These are phyloP conservation scores for Graphilbum sp. DNA, from an alignment of 2,329 filamentous ascomycete genomes.

Conservation along the genomic window DNA sequence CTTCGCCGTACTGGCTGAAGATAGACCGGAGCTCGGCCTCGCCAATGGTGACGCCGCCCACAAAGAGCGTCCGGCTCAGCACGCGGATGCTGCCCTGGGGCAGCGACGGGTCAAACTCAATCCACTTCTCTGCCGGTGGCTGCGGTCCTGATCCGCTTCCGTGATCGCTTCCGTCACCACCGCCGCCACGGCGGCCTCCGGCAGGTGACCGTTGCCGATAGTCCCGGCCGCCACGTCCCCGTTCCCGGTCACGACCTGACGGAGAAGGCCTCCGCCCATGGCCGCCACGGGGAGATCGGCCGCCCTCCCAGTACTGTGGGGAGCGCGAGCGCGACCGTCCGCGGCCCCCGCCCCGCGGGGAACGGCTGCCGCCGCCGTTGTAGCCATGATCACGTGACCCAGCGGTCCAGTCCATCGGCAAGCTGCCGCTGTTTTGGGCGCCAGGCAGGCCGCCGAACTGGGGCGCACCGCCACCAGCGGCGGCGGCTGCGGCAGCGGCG, in stretches of 20 bases:
- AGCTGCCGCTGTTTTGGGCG: not conserved
- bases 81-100: constrained; percentile 76
- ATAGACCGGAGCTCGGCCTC: constrained; percentile 69
- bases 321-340: constrained; percentile 65
- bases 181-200: constrained; percentile 16
- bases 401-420: not conserved
- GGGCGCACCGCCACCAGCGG: constrained; percentile 9
- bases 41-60: constrained; percentile 79
- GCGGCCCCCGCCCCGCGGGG: constrained; percentile 36
- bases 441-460: constrained; percentile 15
- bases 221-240: constrained; percentile 37
- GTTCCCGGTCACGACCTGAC: constrained; percentile 37
- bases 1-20: constrained; percentile 67
- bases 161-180: not conserved
- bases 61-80: constrained; percentile 84
- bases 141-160: too few species aligned
- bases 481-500: constrained; percentile 14
- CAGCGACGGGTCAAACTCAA: constrained; percentile 63
- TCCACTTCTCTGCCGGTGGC: constrained; percentile 41
- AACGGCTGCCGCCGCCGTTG: constrained; percentile 34
- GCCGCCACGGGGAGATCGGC: constrained; percentile 48
- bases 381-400: not conserved
- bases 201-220: constrained; percentile 83
- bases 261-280: constrained; percentile 53
- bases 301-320: constrained; percentile 49